These are phyloP conservation scores for Sporothrix mexicana DNA, from an alignment of 2,329 filamentous ascomycete genomes.

Conservation along the genomic window DNA sequence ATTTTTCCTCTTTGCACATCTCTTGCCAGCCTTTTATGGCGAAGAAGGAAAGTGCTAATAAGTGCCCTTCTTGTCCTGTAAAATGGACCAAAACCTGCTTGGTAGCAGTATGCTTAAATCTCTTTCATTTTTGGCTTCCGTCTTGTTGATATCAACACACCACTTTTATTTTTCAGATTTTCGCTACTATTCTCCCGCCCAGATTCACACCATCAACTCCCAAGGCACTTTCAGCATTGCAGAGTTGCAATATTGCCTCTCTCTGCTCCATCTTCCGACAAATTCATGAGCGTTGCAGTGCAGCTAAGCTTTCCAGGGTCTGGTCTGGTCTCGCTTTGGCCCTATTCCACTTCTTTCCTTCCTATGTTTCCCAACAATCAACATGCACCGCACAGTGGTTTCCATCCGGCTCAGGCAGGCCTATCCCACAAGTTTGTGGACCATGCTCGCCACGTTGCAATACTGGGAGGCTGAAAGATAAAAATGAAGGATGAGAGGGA, in stretches of 20 bases:
- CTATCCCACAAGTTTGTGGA: background rate
- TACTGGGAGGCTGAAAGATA: background rate
- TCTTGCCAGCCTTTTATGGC: constrained; percentile 3
- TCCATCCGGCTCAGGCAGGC: background rate
- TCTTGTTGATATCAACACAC: constrained; percentile 12
- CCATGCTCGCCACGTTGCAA: background rate
- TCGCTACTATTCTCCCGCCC: background rate
- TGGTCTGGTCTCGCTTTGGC: background rate
- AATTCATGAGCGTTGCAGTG: constrained; percentile 15
- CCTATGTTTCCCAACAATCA: background rate
- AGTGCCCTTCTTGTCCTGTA: background rate
- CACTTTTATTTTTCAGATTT: too few species aligned
- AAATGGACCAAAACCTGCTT: background rate
- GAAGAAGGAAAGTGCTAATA: background rate
- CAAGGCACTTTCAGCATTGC: background rate
- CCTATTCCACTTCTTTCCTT: background rate
- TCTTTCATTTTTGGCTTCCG: background rate
- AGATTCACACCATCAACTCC: background rate
- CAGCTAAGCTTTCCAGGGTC: background rate
- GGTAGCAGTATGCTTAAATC: background rate
- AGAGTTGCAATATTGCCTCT: constrained; percentile 18
- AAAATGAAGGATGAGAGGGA: background rate
- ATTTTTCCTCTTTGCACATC: background rate
- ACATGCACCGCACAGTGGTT: background rate
- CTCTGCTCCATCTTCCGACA: background rate